Evolutionary conservation across 192 early-diverging fungal species (phyloP).

Genomic region (Backusella australiensis): DNA sequence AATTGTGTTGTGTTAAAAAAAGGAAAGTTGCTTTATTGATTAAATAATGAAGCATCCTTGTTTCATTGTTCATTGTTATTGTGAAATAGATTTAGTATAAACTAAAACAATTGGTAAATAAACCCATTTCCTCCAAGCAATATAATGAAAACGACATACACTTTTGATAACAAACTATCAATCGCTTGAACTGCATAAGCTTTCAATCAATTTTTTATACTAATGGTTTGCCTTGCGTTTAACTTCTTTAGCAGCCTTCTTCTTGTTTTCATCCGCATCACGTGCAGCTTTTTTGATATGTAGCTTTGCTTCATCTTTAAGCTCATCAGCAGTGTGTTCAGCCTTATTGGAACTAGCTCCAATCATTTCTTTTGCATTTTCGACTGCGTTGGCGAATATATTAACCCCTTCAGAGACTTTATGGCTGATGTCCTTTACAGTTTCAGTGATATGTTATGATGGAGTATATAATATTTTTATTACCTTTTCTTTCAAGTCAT

Average conservation of each 20-base stretch:
- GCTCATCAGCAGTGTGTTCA: neutral
- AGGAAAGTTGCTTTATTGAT: too few species aligned
- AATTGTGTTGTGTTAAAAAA: too few species aligned
- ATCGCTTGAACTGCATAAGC: too few species aligned
- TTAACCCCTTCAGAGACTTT: conserved; percentile 16
- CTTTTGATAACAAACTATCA: too few species aligned
- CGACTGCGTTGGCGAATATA: neutral
- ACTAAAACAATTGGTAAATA: too few species aligned
- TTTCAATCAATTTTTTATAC: neutral
- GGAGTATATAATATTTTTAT: neutral
- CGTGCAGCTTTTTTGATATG: neutral
- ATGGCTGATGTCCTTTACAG: conserved; percentile 26
- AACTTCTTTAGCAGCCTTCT: neutral
- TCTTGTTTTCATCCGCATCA: neutral
- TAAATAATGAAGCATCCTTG: too few species aligned
- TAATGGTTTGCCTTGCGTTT: neutral
- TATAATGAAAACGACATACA: too few species aligned
- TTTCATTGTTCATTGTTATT: too few species aligned
- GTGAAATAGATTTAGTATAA: too few species aligned
- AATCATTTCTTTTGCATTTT: conserved; percentile 25
- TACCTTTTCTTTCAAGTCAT: neutral
- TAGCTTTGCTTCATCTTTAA: conserved; percentile 5
- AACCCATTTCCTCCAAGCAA: too few species aligned
- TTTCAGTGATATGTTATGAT: conserved; percentile 10
- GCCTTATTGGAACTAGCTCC: conserved; percentile 22